Evolutionary conservation across 208 protist species (phyloP).

Genomic region (Trichomonas vaginalis): DNA sequence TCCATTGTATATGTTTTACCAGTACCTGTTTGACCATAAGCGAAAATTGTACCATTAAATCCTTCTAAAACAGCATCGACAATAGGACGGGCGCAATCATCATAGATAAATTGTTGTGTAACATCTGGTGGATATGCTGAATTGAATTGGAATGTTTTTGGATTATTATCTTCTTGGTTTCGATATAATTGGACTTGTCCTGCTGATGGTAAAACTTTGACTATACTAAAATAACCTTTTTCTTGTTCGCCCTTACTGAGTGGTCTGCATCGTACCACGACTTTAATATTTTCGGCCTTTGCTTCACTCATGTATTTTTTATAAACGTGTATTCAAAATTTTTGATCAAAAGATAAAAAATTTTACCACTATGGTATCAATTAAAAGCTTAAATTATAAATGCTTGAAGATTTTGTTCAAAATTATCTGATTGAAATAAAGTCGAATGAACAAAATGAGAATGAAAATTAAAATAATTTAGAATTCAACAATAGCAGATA

Average conservation of each 20-base stretch:
- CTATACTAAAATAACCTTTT: neutral
- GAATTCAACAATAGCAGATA: too few species aligned
- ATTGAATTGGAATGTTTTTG: neutral
- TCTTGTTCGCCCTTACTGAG: neutral
- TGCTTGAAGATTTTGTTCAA: too few species aligned
- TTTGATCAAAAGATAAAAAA: too few species aligned
- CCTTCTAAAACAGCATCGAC: constrained; percentile 36
- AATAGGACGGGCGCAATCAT: constrained; percentile 10
- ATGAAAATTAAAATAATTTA: too few species aligned
- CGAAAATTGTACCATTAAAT: constrained; percentile 39
- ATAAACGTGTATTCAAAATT: too few species aligned
- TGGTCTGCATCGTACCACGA: neutral
- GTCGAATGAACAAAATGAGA: too few species aligned
- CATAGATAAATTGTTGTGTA: constrained; percentile 11
- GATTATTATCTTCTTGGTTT: neutral
- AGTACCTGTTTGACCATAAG: constrained; percentile 37
- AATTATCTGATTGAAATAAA: too few species aligned
- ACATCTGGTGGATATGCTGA: neutral
- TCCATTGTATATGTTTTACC: constrained; percentile 26
- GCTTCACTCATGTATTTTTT: neutral
- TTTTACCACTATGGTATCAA: too few species aligned
- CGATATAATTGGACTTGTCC: neutral
- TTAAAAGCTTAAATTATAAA: too few species aligned
- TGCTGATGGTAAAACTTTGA: neutral
- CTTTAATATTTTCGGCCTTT: neutral